Percentiles rank a stretch among this genome's conserved stretches.
Evolutionary conservation across 2,329 filamentous ascomycete species (phyloP).

Genomic region (Beauveria bassiana): DNA sequence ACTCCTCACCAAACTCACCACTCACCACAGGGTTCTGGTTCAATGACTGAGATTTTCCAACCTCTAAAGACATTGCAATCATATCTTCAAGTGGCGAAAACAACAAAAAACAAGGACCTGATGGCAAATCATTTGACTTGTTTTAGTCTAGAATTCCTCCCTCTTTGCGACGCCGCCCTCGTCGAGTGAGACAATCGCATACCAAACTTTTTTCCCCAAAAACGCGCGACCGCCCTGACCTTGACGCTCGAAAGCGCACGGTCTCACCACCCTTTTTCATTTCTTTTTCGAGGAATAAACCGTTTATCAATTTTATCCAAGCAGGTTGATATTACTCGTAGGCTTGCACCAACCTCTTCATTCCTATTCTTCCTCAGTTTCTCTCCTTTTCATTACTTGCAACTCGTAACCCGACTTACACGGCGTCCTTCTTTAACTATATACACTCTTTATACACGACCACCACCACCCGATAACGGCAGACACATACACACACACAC

Average conservation of each 20-base stretch:
- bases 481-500: background rate
- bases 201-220: background rate
- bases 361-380: background rate
- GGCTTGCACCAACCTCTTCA: background rate
- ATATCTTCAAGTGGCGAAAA: too few relatives aligned
- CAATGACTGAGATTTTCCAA: too few relatives aligned
- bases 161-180: background rate
- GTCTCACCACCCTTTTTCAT: background rate
- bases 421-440: too few relatives aligned
- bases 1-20: too few relatives aligned
- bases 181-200: conserved; percentile 5
- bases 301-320: too few relatives aligned
- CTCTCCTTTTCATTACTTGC: background rate
- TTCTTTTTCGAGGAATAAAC: background rate
- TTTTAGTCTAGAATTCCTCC: too few relatives aligned
- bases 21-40: background rate
- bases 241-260: background rate
- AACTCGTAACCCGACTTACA: too few relatives aligned
- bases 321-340: too few relatives aligned
- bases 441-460: too few relatives aligned
- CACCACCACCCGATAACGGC: background rate
- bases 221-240: background rate
- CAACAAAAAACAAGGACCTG: too few relatives aligned
- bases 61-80: too few relatives aligned
- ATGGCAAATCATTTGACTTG: too few relatives aligned